A percentile compares a stretch with the other conserved stretches of the same genome.
These are phyloP conservation scores for Ambrosia trifida DNA, from an alignment of 129 eudicot genomes.

Conservation along the genomic window DNA sequence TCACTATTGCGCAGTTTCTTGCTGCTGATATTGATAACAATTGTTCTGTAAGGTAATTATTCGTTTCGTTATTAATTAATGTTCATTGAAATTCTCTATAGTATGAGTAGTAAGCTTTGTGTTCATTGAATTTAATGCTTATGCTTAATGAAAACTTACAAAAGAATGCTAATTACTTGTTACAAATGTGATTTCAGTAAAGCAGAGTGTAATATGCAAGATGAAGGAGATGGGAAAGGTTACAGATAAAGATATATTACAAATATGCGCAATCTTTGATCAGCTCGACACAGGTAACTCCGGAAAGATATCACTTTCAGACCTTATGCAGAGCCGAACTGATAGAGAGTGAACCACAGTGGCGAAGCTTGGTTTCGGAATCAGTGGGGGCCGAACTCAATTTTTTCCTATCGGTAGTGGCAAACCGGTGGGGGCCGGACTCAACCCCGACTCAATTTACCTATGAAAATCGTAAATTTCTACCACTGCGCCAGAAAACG, in stretches of 20 bases:
- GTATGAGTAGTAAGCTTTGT: neutral
- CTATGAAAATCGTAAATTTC: no score
- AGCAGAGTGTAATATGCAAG: slow-evolving; percentile 77
- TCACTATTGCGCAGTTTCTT: slow-evolving; percentile 62
- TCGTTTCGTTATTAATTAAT: no score
- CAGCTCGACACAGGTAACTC: slow-evolving; percentile 64
- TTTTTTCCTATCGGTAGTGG: no score
- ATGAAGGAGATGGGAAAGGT: slow-evolving; percentile 85
- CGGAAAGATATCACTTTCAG: slow-evolving; percentile 74
- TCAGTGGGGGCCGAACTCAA: no score
- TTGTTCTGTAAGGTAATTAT: slow-evolving; percentile 62
- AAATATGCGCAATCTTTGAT: slow-evolving; percentile 72
- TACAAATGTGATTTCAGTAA: slow-evolving; percentile 49
- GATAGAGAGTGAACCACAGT: no score
- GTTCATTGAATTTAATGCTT: neutral
- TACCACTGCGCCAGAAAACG: no score
- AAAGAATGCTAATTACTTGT: slow-evolving; percentile 1
- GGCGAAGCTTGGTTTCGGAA: no score
- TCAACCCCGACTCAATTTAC: no score
- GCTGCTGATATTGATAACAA: slow-evolving; percentile 70
- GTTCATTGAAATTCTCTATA: neutral
- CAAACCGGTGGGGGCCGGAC: no score
- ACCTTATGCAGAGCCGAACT: slow-evolving; percentile 54
- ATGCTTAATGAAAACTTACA: neutral
- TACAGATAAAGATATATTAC: slow-evolving; percentile 65